A percentile compares a stretch with the other conserved stretches of the same genome.
phyloP scores from a whole-genome alignment of 768 basidiomycete genomes.

The Mycena leptocephala region DNA sequence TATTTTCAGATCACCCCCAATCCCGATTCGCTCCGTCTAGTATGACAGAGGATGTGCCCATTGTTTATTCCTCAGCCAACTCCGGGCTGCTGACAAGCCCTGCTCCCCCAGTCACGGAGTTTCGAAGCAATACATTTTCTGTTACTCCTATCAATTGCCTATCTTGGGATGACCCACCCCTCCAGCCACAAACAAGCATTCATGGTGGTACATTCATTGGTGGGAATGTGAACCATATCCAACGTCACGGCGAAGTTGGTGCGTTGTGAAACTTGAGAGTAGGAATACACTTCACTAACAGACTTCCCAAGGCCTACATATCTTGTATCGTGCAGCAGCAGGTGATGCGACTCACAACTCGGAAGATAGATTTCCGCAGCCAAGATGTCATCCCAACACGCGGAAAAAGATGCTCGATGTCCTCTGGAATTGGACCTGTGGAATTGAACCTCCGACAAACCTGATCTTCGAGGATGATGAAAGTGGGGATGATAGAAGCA shows the following conservation, averaged over 20 bases:
- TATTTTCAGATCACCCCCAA: too few species aligned
- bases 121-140: neutral
- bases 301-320: neutral
- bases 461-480: too few species aligned
- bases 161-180: neutral
- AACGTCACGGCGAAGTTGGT: neutral
- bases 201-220: neutral
- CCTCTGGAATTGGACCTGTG: neutral
- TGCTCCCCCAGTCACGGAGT: neutral
- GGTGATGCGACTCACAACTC: neutral
- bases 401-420: neutral
- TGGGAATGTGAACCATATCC: neutral
- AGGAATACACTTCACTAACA: neutral
- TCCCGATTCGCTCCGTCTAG: too few species aligned
- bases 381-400: neutral
- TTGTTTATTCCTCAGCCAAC: neutral
- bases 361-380: neutral
- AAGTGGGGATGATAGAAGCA: too few species aligned
- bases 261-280: neutral
- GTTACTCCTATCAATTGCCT: neutral
- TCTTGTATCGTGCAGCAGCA: neutral
- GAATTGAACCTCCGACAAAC: neutral
- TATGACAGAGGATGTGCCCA: too few species aligned
- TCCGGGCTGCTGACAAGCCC: too few species aligned
- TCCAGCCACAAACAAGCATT: neutral